Evolutionary conservation across 1,284 basidiomycete genomes (phyloP).

Genomic region (Farysia itapuensis): DNA sequence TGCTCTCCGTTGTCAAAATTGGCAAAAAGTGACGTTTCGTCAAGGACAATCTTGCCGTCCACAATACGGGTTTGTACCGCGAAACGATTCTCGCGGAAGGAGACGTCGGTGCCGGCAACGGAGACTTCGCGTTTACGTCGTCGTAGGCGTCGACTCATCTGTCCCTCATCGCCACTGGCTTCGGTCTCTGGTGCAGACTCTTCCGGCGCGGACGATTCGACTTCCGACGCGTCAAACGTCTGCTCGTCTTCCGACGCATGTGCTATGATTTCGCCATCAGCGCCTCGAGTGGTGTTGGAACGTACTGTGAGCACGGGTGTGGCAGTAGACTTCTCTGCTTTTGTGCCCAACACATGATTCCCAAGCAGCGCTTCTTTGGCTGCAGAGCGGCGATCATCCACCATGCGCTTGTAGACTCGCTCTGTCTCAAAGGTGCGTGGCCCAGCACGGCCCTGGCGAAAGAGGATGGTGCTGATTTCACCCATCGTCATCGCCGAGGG

Average conservation of each 20-base stretch:
- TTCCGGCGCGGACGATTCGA: conserved; percentile 5
- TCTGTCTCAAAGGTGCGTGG: conserved; percentile 53
- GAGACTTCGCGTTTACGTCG: conserved; percentile 19
- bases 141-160: conserved; percentile 3
- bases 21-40: conserved; percentile 58
- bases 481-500: conserved; percentile 25
- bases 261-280: conserved; percentile 11
- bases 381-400: conserved; percentile 31
- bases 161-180: conserved; percentile 16
- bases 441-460: conserved; percentile 46
- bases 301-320: conserved; percentile 11
- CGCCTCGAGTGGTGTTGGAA: conserved; percentile 1
- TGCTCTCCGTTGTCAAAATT: conserved; percentile 51
- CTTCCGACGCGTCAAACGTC: conserved; percentile 16
- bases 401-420: conserved; percentile 37
- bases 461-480: conserved; percentile 35
- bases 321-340: conserved; percentile 13
- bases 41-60: conserved; percentile 60
- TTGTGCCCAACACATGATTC: conserved; percentile 21
- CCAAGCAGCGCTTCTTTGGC: conserved; percentile 22
- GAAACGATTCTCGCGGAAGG: conserved; percentile 52
- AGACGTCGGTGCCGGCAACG: conserved; percentile 28
- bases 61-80: conserved; percentile 59
- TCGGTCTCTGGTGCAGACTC: conserved; percentile 25
- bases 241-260: conserved; percentile 23